Evolutionary conservation across 225 moss, liverwort and hornwort species (phyloP).

Genomic region (Ulota crispa): DNA sequence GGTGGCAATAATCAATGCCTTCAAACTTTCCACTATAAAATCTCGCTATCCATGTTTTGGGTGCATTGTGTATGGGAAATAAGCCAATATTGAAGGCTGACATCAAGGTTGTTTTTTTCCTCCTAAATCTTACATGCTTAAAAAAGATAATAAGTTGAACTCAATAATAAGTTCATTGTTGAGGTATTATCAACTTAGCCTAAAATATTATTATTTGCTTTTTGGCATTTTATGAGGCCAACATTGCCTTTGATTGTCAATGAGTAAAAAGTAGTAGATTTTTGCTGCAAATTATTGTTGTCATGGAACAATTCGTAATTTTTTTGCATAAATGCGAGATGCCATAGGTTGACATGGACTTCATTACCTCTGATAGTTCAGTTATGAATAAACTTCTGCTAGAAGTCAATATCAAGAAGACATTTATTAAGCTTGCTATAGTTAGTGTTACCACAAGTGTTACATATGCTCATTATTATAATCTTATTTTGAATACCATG

Average conservation of each 20-base stretch:
- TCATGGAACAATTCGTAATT: conserved; percentile 93
- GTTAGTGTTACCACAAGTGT: too few species aligned
- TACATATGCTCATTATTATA: not conserved
- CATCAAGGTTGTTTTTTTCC: conserved; percentile 69
- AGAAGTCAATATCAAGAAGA: conserved; percentile 47
- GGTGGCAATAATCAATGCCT: conserved; percentile 94
- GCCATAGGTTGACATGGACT: conserved; percentile 75
- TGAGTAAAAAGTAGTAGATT: too few species aligned
- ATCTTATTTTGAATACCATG: not conserved
- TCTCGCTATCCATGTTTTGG: conserved; percentile 84
- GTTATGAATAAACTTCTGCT: conserved; percentile 82
- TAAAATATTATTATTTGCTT: conserved; percentile 6
- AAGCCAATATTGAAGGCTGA: conserved; percentile 93
- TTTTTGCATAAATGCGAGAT: conserved; percentile 83
- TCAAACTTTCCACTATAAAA: conserved; percentile 97
- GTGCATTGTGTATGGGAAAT: conserved; percentile 95
- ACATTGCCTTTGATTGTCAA: too few species aligned
- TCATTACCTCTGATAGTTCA: conserved; percentile 84
- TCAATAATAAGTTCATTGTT: too few species aligned
- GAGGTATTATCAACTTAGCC: too few species aligned
- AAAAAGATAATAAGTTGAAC: too few species aligned
- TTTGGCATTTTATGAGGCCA: too few species aligned
- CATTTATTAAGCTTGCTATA: not conserved
- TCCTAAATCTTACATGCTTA: not conserved
- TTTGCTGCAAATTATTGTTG: conserved; percentile 75